A percentile compares a stretch with the other conserved stretches of the same genome.
Evolutionary conservation across 768 basidiomycete genomes (phyloP).

Genomic region (Fomitopsis pulvina): DNA sequence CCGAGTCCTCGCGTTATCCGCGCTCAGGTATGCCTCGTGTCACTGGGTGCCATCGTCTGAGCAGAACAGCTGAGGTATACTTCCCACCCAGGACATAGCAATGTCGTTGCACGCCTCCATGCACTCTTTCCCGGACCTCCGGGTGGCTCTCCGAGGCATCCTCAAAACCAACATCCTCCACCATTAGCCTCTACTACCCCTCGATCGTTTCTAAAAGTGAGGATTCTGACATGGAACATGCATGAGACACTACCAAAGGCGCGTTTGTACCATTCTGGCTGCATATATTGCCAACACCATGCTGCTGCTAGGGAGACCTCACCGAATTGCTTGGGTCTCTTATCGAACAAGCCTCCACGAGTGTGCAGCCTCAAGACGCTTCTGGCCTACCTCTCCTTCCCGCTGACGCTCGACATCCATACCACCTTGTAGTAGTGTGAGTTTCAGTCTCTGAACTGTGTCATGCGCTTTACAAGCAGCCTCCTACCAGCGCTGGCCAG

Average conservation of each 20-base stretch:
- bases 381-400: slow-evolving; percentile 43
- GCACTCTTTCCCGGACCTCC: slow-evolving; percentile 39
- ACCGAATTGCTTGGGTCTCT: slow-evolving; percentile 65
- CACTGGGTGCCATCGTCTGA: too few relatives aligned
- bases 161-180: slow-evolving; percentile 12
- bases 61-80: too few relatives aligned
- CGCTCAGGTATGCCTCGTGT: too few relatives aligned
- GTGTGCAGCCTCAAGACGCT: slow-evolving; percentile 13
- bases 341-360: slow-evolving; percentile 30
- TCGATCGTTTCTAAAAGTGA: slow-evolving; percentile 50
- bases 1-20: too few relatives aligned
- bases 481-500: slow-evolving; percentile 53
- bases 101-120: slow-evolving; percentile 44
- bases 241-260: slow-evolving; percentile 78
- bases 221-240: slow-evolving; percentile 82
- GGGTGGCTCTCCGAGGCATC: slow-evolving; percentile 12
- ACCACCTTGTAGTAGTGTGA: slow-evolving; percentile 75
- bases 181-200: slow-evolving; percentile 18
- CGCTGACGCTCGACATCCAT: slow-evolving; percentile 53
- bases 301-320: slow-evolving; percentile 53
- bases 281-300: background rate
- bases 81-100: background rate
- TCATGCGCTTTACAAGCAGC: slow-evolving; percentile 10
- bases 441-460: slow-evolving; percentile 17
- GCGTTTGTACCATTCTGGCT: background rate